A percentile compares a stretch with the other conserved stretches of the same genome.
These are phyloP conservation scores for Carpinus viminea DNA, from an alignment of 306 rosid species.

Conservation along the genomic window DNA sequence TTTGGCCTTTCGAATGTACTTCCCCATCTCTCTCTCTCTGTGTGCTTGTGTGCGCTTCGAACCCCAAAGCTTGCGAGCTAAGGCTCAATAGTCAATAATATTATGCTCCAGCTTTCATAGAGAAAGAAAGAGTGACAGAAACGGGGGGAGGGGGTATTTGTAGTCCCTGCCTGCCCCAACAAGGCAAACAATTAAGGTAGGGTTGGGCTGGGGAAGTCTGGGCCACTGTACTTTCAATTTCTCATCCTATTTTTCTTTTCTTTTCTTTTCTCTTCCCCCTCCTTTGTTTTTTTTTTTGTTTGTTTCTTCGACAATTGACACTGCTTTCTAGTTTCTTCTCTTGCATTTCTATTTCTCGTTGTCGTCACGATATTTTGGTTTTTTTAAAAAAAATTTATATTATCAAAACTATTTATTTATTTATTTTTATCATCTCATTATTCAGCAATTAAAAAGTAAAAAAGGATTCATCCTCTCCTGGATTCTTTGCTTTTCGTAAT, in stretches of 20 bases:
- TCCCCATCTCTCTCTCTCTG: slow-evolving; percentile 55
- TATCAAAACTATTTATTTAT: too few species aligned
- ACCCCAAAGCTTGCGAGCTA: neutral
- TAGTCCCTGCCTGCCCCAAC: slow-evolving; percentile 17
- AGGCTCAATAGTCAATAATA: neutral
- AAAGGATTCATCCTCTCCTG: too few species aligned
- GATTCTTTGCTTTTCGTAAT: too few species aligned
- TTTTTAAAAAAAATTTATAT: too few species aligned
- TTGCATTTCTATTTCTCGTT: too few species aligned
- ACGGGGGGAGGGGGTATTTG: neutral
- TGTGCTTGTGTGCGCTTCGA: neutral
- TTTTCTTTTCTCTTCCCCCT: neutral
- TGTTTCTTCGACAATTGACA: too few species aligned
- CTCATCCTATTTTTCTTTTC: neutral
- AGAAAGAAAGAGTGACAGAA: neutral
- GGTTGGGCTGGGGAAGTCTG: slow-evolving; percentile 18
- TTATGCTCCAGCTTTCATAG: slow-evolving; percentile 25
- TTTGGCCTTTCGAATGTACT: slow-evolving; percentile 85
- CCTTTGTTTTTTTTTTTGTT: too few species aligned
- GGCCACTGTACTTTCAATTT: slow-evolving; percentile 29
- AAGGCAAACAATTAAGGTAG: slow-evolving; percentile 1
- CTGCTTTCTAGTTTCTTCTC: too few species aligned
- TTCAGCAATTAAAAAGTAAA: too few species aligned
- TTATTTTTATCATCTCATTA: too few species aligned
- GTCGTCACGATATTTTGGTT: too few species aligned